These are phyloP conservation scores for Veloboletus limbatus DNA, from an alignment of 1,284 basidiomycete species.

Conservation along the genomic window DNA sequence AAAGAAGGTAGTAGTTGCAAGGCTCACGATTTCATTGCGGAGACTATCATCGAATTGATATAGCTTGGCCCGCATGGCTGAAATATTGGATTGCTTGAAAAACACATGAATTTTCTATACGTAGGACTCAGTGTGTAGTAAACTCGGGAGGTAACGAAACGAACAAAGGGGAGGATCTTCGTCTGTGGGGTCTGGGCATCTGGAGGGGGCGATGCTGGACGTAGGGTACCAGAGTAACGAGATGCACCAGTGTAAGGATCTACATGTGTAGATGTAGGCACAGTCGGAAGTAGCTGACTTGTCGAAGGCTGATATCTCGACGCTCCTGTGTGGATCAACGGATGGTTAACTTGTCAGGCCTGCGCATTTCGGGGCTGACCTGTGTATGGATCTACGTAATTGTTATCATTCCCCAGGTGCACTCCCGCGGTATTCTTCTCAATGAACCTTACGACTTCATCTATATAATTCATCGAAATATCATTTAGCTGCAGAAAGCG, in stretches of 20 bases:
- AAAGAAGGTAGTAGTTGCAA: not conserved
- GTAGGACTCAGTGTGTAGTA: conserved; percentile 1
- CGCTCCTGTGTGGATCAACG: conserved; percentile 30
- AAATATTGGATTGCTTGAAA: conserved; percentile 89
- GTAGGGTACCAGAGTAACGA: conserved; percentile 32
- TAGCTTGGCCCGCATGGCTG: conserved; percentile 82
- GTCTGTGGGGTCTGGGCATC: conserved; percentile 28
- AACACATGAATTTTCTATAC: conserved; percentile 56
- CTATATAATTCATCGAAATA: conserved; percentile 79
- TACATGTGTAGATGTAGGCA: conserved; percentile 33
- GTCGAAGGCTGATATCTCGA: conserved; percentile 28
- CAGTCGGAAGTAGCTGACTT: conserved; percentile 9
- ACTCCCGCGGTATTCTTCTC: conserved; percentile 87
- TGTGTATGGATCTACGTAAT: conserved; percentile 90
- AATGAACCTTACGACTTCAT: conserved; percentile 93
- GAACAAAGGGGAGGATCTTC: conserved; percentile 60
- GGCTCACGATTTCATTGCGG: conserved; percentile 61
- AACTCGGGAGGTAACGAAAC: conserved; percentile 22
- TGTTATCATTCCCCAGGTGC: conserved; percentile 56
- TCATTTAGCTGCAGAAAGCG: conserved; percentile 86
- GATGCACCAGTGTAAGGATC: conserved; percentile 43
- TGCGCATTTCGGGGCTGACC: conserved; percentile 42
- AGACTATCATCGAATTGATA: conserved; percentile 77
- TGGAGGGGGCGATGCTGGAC: conserved; percentile 24
- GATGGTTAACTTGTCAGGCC: conserved; percentile 11